Percentiles rank a stretch among this genome's conserved stretches.
These are phyloP conservation scores for Boletales sp. DNA, from an alignment of 768 basidiomycete genomes.

Conservation along the genomic window DNA sequence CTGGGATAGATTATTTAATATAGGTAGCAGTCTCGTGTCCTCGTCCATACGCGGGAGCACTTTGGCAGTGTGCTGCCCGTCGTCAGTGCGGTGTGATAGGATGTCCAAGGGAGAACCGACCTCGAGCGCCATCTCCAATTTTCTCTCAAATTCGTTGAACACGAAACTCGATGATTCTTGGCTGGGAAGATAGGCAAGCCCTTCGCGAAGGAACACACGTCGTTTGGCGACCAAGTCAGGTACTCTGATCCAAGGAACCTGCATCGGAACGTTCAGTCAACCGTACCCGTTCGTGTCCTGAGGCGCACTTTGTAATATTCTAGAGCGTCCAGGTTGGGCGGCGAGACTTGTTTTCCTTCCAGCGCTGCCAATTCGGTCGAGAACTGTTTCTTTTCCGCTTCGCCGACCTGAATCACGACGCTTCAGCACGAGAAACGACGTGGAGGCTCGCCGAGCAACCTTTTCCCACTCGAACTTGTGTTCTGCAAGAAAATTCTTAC, in stretches of 20 bases:
- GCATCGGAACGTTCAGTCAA: background rate
- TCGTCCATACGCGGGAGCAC: constrained; percentile 90
- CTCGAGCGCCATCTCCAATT: constrained; percentile 72
- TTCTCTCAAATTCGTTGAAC: constrained; percentile 77
- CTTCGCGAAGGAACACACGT: constrained; percentile 69
- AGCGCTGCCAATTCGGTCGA: constrained; percentile 43
- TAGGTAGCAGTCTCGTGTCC: constrained; percentile 84
- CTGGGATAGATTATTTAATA: constrained; percentile 87
- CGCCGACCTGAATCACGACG: constrained; percentile 44
- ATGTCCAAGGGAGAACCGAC: constrained; percentile 38
- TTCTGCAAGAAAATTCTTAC: constrained; percentile 59
- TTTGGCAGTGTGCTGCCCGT: constrained; percentile 70
- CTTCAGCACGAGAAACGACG: constrained; percentile 1
- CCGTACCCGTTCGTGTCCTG: background rate
- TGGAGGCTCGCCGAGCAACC: constrained; percentile 35
- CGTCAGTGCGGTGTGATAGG: constrained; percentile 8
- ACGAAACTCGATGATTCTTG: constrained; percentile 80
- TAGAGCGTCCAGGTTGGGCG: background rate
- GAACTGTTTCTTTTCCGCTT: constrained; percentile 51
- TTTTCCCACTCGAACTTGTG: constrained; percentile 62
- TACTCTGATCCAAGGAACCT: constrained; percentile 97
- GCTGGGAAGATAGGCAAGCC: constrained; percentile 86
- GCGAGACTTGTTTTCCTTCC: constrained; percentile 9
- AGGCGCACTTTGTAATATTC: constrained; percentile 69
- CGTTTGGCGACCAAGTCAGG: constrained; percentile 87